Base-by-base conservation (phyloP, 257 asterid species). In the Plectranthus barbatus region DNA sequence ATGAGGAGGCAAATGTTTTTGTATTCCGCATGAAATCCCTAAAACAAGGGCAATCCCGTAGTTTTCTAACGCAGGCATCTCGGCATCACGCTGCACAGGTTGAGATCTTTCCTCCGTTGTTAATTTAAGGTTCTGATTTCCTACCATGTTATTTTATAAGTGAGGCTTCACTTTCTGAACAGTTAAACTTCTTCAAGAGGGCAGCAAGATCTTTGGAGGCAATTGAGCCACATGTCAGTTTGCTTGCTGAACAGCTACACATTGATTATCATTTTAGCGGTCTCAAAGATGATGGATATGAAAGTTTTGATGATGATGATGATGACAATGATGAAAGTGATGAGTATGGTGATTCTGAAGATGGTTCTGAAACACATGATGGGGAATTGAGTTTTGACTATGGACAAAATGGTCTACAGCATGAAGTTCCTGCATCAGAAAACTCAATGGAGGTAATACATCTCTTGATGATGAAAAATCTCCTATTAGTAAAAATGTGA, bases 31-130 rank as follows among this genome's bases (percentile, higher is more conserved):
- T 93, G 97, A 86, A 90, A 71, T 93, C 99, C 31, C 85, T 93
- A 64, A 90, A 80, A 75, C 97, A 85, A 84, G 99, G 97, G 63
- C 99, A 93, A 78, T 85, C 96, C 60, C 96, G 86, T 55, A 93
- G 95, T 75, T 90, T 93, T 72, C 78, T 93, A 41, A 90, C 97
- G 3, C 97, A 90, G 82, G 96, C 96, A 74, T 83, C 96, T 67
- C 83, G 99, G 36, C 99, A 93, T 74, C 96, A 93, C 80, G 96
- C 99, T 79, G 99, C 96, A n/a, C 99, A 92, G 99, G 99, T 89
- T 64, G 26, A 70, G 63, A 59, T 49, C 26, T 41, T 36, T 64
- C 26, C 54, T 56, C 8, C 23, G 51, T 41, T 13, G 41, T 21
- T 8, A 21, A 58, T 39, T 24, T 39, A 46, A 56, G 51, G 51